A percentile compares a stretch with the other conserved stretches of the same genome.
Evolutionary conservation across 352 stramenopile species (phyloP).

Genomic region (Sclerospora graminicola): DNA sequence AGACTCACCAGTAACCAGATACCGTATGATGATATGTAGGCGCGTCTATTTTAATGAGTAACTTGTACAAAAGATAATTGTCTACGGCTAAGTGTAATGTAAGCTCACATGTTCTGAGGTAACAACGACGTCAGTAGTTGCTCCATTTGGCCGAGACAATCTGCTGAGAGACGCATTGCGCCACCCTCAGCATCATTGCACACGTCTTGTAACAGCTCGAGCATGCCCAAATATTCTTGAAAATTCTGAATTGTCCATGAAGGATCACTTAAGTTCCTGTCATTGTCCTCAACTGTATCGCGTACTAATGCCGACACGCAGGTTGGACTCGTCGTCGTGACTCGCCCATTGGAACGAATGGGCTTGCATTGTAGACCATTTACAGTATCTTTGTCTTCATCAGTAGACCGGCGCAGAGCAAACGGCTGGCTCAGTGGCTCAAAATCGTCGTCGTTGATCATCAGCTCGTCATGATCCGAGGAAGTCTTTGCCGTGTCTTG

Average conservation of each 20-base stretch:
- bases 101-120: constrained; percentile 14
- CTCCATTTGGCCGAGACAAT: constrained; percentile 35
- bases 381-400: constrained; percentile 25
- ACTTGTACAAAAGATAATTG: constrained; percentile 15
- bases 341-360: neutral
- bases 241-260: constrained; percentile 36
- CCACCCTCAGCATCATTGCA: constrained; percentile 13
- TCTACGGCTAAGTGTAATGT: constrained; percentile 17
- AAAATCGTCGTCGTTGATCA: constrained; percentile 32
- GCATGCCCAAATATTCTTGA: constrained; percentile 28
- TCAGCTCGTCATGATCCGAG: constrained; percentile 13
- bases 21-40: constrained; percentile 25
- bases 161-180: constrained; percentile 23
- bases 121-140: constrained; percentile 33
- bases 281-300: constrained; percentile 2
- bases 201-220: constrained; percentile 28
- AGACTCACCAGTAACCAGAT: too few species aligned
- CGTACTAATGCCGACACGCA: constrained; percentile 12
- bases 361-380: constrained; percentile 22
- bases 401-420: constrained; percentile 6
- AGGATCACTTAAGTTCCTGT: neutral
- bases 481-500: constrained; percentile 3
- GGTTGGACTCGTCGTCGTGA: constrained; percentile 12
- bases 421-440: constrained; percentile 14
- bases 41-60: constrained; percentile 29